Conservation (phyloP, 2,329 filamentous ascomycete genomes). For the Amphichorda felina region DNA sequence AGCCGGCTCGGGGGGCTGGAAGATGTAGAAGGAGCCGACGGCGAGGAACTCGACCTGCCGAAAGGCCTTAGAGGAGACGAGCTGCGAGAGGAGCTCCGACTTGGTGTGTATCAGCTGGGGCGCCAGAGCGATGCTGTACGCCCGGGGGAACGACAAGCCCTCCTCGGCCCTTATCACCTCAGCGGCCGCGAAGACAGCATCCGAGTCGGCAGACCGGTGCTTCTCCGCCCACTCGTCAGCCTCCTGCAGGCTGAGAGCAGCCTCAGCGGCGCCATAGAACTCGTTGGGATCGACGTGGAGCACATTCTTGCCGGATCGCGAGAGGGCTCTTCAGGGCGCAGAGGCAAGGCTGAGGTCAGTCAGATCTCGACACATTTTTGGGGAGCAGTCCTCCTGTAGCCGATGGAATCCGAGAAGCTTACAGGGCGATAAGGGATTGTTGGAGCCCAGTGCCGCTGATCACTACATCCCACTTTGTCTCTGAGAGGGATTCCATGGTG, state of each 20-base stretch:
- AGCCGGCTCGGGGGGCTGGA: slow-evolving; percentile 25
- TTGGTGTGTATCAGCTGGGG: slow-evolving; percentile 80
- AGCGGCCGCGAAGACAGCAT: slow-evolving; percentile 12
- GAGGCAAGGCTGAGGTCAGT: slow-evolving; percentile 16
- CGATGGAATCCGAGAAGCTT: slow-evolving; percentile 25
- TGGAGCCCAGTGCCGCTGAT: slow-evolving; percentile 69
- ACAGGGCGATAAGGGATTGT: slow-evolving; percentile 73
- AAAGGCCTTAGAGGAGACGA: slow-evolving; percentile 84
- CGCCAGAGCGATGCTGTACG: slow-evolving; percentile 74
- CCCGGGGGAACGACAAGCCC: slow-evolving; percentile 50
- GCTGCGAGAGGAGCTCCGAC: slow-evolving; percentile 62
- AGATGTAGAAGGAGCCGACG: slow-evolving; percentile 86
- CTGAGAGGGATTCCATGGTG: slow-evolving; percentile 61
- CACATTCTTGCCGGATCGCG: slow-evolving; percentile 81
- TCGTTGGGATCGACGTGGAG: slow-evolving; percentile 80
- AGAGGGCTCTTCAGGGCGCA: slow-evolving; percentile 64
- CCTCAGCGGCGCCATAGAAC: slow-evolving; percentile 80
- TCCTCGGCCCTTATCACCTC: slow-evolving; percentile 21
- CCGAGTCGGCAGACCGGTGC: slow-evolving; percentile 9
- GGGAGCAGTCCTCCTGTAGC: background rate
- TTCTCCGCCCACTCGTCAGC: slow-evolving; percentile 58
- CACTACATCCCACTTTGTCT: slow-evolving; percentile 68
- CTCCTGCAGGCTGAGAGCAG: slow-evolving; percentile 75
- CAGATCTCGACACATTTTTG: slow-evolving; percentile 9
- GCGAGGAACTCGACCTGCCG: slow-evolving; percentile 87